phyloP scores from a whole-genome alignment of 202 grass and related monocot genomes.

The Digitaria exilis region DNA sequence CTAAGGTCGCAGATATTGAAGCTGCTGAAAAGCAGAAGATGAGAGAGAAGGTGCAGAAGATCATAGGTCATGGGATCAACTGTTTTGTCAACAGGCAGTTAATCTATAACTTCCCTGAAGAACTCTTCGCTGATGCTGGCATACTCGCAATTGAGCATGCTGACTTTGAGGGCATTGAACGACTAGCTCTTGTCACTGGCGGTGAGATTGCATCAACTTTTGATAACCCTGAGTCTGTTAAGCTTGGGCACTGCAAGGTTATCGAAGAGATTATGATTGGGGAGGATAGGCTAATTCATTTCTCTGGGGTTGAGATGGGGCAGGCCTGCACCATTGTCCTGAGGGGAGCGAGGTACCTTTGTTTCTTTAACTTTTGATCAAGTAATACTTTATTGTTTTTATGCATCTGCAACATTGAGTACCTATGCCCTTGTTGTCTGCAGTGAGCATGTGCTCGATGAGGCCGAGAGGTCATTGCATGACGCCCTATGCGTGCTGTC shows the following conservation, averaged over 20 bases:
- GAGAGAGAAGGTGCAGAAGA: slow-evolving; percentile 95
- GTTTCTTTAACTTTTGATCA: not conserved
- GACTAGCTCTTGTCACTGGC: slow-evolving; percentile 85
- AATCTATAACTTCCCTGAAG: slow-evolving; percentile 98
- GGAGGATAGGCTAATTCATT: slow-evolving; percentile 90
- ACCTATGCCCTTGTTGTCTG: slow-evolving; percentile 19
- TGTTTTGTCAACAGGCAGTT: slow-evolving; percentile 93
- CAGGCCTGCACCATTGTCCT: slow-evolving; percentile 98
- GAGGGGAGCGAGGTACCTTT: slow-evolving; percentile 79
- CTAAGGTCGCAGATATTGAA: slow-evolving; percentile 94
- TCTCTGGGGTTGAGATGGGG: slow-evolving; percentile 84
- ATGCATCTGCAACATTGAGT: slow-evolving; percentile 19
- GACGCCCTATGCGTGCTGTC: slow-evolving; percentile 95
- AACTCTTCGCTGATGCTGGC: slow-evolving; percentile 93
- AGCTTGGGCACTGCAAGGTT: slow-evolving; percentile 91
- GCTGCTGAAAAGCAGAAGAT: slow-evolving; percentile 97
- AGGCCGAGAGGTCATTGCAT: slow-evolving; percentile 95
- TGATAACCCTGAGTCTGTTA: slow-evolving; percentile 94
- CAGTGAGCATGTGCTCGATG: slow-evolving; percentile 90
- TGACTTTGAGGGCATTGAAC: slow-evolving; percentile 96
- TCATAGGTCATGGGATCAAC: slow-evolving; percentile 90
- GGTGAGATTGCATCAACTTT: slow-evolving; percentile 97
- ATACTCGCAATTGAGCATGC: slow-evolving; percentile 97
- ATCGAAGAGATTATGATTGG: slow-evolving; percentile 99
- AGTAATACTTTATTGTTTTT: not conserved